Conservation (phyloP, 2,329 filamentous ascomycete genomes). For the Aureobasidium sp. region DNA sequence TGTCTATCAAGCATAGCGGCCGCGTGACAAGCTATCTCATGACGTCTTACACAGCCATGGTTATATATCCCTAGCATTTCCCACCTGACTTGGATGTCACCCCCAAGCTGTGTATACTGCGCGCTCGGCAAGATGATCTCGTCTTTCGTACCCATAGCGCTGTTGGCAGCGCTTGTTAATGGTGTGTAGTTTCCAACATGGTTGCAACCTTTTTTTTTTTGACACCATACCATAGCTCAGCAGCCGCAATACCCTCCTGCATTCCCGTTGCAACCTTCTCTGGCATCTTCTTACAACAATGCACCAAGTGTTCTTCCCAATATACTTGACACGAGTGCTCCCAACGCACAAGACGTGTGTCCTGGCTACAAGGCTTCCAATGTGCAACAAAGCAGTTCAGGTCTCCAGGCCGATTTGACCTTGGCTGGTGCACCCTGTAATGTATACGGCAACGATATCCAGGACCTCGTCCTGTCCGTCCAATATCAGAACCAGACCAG, state of each 20-base stretch:
- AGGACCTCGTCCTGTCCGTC: constrained; percentile 22
- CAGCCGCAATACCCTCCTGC: constrained; percentile 24
- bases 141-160: background rate
- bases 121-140: background rate
- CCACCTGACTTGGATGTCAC: background rate
- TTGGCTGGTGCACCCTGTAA: constrained; percentile 26
- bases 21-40: background rate
- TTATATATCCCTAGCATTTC: background rate
- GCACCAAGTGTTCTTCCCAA: constrained; percentile 25
- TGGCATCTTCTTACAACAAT: constrained; percentile 19
- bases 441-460: constrained; percentile 27
- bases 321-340: constrained; percentile 23
- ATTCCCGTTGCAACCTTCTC: constrained; percentile 24
- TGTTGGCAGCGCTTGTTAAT: background rate
- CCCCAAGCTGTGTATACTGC: background rate
- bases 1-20: background rate
- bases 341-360: constrained; percentile 24
- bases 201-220: background rate
- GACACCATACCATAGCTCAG: constrained; percentile 18
- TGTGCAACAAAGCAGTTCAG: constrained; percentile 21
- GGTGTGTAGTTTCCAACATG: background rate
- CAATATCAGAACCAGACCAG: constrained; percentile 26
- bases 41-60: background rate
- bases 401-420: constrained; percentile 25
- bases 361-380: constrained; percentile 28